These are phyloP conservation scores for Cystofilobasidium capitatum DNA, from an alignment of 768 basidiomycete genomes.

Conservation along the genomic window DNA sequence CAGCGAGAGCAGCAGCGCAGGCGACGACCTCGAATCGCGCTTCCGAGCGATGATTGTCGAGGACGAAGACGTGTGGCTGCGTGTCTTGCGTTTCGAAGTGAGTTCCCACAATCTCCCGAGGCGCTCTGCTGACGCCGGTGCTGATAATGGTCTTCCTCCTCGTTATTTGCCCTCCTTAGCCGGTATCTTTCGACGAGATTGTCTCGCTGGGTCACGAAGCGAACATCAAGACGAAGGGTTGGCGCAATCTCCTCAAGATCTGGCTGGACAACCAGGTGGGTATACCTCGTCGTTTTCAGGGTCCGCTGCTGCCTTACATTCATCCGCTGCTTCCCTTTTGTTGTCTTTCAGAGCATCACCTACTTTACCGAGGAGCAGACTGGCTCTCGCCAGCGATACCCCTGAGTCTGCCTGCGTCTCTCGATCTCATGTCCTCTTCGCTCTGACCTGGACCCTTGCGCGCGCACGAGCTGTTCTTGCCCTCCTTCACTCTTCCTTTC, in stretches of 20 bases:
- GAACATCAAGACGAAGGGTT: slow-evolving; percentile 6
- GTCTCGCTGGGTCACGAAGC: background rate
- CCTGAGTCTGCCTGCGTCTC: background rate
- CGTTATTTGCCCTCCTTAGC: background rate
- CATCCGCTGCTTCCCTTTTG: too few relatives aligned
- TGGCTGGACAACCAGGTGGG: slow-evolving; percentile 20
- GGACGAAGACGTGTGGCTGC: slow-evolving; percentile 16
- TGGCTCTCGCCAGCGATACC: slow-evolving; percentile 9
- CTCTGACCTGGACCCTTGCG: too few relatives aligned
- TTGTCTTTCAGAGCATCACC: slow-evolving; percentile 7
- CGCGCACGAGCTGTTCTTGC: too few relatives aligned
- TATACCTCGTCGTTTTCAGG: too few relatives aligned
- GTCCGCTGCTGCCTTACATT: too few relatives aligned
- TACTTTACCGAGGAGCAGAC: slow-evolving; percentile 11
- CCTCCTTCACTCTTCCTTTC: too few relatives aligned
- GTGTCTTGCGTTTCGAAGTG: slow-evolving; percentile 19
- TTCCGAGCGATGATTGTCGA: slow-evolving; percentile 12
- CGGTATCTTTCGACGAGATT: slow-evolving; percentile 11
- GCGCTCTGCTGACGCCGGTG: background rate
- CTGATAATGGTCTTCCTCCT: background rate
- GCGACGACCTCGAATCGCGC: background rate
- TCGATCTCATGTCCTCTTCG: too few relatives aligned
- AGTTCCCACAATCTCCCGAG: background rate
- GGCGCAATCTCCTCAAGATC: slow-evolving; percentile 5
- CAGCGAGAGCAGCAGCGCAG: too few relatives aligned